Percentiles rank a stretch among this genome's conserved stretches.
Conservation (phyloP, 805 yeast species). For the Lipomyces oligophaga region DNA sequence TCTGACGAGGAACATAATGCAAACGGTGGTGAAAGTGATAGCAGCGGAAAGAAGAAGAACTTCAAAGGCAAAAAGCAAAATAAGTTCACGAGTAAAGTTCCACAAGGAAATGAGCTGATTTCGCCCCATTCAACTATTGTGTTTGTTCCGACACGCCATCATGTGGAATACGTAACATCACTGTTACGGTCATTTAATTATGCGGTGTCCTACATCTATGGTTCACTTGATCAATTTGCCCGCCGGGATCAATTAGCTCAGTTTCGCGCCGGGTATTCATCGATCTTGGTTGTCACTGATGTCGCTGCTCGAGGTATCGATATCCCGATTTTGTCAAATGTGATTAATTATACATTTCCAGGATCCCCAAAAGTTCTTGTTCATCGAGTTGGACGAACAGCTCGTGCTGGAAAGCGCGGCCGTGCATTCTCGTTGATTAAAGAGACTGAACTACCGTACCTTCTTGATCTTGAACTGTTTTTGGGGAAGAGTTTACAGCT, state of each 20-base stretch:
- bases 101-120: slow-evolving; percentile 80
- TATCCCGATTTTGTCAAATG: slow-evolving; percentile 93
- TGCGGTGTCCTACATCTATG: slow-evolving; percentile 84
- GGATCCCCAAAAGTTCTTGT: slow-evolving; percentile 89
- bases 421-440: slow-evolving; percentile 92
- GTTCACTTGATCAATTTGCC: slow-evolving; percentile 92
- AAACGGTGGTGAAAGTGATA: slow-evolving; percentile 32
- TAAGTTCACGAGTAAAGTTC: slow-evolving; percentile 44
- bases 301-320: slow-evolving; percentile 70
- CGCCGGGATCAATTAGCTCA: slow-evolving; percentile 82
- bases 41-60: slow-evolving; percentile 1
- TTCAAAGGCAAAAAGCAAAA: slow-evolving; percentile 13
- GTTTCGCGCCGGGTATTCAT: slow-evolving; percentile 78
- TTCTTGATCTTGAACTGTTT: slow-evolving; percentile 84
- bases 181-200: slow-evolving; percentile 75
- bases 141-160: slow-evolving; percentile 96
- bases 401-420: slow-evolving; percentile 97
- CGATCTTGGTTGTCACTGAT: slow-evolving; percentile 92
- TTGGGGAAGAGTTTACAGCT: slow-evolving; percentile 76
- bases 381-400: slow-evolving; percentile 98
- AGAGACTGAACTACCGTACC: slow-evolving; percentile 82
- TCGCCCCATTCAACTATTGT: slow-evolving; percentile 83
- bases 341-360: slow-evolving; percentile 85
- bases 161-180: slow-evolving; percentile 82
- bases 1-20: slow-evolving; percentile 40